Base-by-base conservation (phyloP, 1,284 basidiomycete genomes). In the Ceratobasidium sp. region DNA sequence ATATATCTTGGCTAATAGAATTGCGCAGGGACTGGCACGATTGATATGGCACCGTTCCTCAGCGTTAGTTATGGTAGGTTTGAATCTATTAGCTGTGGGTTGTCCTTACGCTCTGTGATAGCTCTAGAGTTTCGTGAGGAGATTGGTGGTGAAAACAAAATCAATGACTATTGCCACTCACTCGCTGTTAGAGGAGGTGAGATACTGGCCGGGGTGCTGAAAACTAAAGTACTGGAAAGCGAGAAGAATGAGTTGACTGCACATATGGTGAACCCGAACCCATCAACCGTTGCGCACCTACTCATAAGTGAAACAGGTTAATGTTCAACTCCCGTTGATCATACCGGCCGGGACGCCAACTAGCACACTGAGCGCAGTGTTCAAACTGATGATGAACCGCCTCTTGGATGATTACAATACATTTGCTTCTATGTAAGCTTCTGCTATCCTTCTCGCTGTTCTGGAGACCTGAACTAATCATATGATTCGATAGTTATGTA, bases 101-200 rank as follows among this genome's bases (percentile, higher is more conserved):
- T 71, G 28, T 40, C 20, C 59, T 48, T 1, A 81, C 80, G 74
- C 59, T 57, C 79, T 66, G 74, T 64, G 67, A 3, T 83, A 90
- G 95, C 95, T 0, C 83, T 97, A 10, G 88, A 92, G 61, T 97
- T 96, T 85, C 89, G 96, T 38, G 82, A 90, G 68, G 92, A 91
- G 89, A 86, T 97, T 26, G 96, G 96, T 0, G 96, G 96, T 1
- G 96, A 97, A 84, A 86, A 89, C 20, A 89, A 89, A 77, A 96
- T 97, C 79, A 91, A 92, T 82, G 87, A 85, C 3, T 95, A 97
- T 84, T 94, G 91, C 81, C 92, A 92, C 82, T 83, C 87, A 7
- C 88, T 97, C 33, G 96, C 96, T 0, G 81, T 93, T 0, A 85
- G 88, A 73, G 96, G 95, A 23, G 95, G 94, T 0, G 87, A 88